phyloP scores from a whole-genome alignment of 345 rosid species.

The Camelina neglecta region DNA sequence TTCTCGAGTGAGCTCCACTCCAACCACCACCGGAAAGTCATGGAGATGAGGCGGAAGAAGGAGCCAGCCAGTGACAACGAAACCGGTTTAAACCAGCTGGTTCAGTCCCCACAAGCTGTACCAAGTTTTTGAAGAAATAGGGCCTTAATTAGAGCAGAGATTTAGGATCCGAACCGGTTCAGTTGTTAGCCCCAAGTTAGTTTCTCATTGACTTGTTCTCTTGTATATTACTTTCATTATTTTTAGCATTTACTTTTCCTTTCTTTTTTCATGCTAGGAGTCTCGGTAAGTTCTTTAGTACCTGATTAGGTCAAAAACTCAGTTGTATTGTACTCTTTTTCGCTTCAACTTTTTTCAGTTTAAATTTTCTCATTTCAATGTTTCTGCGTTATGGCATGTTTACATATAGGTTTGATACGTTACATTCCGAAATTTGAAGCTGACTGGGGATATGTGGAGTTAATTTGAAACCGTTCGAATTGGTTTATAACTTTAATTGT shows the following conservation, averaged over 20 bases:
- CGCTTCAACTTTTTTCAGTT: conserved; percentile 21
- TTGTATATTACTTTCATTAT: conserved; percentile 41
- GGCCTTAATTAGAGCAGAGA: conserved; percentile 40
- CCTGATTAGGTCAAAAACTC: conserved; percentile 36
- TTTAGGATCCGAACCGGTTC: conserved; percentile 42
- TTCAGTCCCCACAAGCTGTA: conserved; percentile 45
- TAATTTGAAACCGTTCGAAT: conserved; percentile 15
- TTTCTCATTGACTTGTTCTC: conserved; percentile 40
- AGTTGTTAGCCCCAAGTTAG: conserved; percentile 34
- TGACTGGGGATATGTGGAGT: background rate
- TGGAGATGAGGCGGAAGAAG: conserved; percentile 45
- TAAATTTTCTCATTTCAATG: conserved; percentile 9
- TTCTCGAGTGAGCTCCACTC: conserved; percentile 48
- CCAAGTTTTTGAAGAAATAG: conserved; percentile 64
- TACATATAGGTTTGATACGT: conserved; percentile 4
- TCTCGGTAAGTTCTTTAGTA: conserved; percentile 29
- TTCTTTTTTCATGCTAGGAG: conserved; percentile 36
- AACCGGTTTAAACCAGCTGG: conserved; percentile 34
- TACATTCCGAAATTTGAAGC: conserved; percentile 9
- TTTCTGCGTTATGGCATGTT: conserved; percentile 24
- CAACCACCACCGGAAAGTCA: conserved; percentile 51
- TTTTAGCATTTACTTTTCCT: conserved; percentile 28
- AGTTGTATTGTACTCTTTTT: conserved; percentile 25
- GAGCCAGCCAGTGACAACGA: conserved; percentile 38
- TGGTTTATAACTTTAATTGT: conserved; percentile 19